These are phyloP conservation scores for Tylopilus subfusipes DNA, from an alignment of 768 basidiomycete genomes.

Conservation along the genomic window DNA sequence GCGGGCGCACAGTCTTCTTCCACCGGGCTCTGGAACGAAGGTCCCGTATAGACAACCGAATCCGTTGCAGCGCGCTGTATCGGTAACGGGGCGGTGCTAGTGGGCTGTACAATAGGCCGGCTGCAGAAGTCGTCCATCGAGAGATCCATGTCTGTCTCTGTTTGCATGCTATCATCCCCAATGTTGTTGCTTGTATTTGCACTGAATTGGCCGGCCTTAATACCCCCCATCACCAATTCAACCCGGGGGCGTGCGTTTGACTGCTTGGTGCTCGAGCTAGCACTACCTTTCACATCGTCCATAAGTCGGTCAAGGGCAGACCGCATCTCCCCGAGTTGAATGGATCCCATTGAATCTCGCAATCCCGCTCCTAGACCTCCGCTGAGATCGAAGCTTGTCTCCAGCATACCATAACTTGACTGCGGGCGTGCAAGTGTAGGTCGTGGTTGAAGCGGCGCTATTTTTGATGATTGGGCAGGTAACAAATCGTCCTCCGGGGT, in stretches of 20 bases:
- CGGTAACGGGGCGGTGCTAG: conserved; percentile 21
- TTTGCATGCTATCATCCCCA: conserved; percentile 29
- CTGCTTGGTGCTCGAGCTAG: conserved; percentile 24
- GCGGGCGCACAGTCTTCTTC: conserved; percentile 34
- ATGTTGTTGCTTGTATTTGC: conserved; percentile 35
- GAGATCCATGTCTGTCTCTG: conserved; percentile 33
- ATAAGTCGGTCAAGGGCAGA: conserved; percentile 71
- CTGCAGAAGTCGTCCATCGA: conserved; percentile 26
- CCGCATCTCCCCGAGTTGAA: conserved; percentile 66
- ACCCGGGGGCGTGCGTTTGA: conserved; percentile 9
- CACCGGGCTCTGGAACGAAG: conserved; percentile 33
- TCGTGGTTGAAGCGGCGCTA: conserved; percentile 7
- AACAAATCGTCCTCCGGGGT: neutral
- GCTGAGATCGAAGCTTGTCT: conserved; percentile 25
- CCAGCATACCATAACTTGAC: conserved; percentile 17
- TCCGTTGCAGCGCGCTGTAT: conserved; percentile 54
- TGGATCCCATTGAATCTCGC: conserved; percentile 44
- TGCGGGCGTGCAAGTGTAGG: conserved; percentile 8
- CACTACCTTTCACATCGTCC: conserved; percentile 52
- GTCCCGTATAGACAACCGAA: conserved; percentile 34
- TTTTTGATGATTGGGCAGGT: neutral
- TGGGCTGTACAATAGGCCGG: conserved; percentile 8
- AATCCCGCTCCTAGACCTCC: conserved; percentile 22
- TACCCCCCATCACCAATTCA: conserved; percentile 33
- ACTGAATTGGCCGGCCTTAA: conserved; percentile 31